phyloP scores from a whole-genome alignment of 139 green algal genomes.

The Chlorella sp. region DNA sequence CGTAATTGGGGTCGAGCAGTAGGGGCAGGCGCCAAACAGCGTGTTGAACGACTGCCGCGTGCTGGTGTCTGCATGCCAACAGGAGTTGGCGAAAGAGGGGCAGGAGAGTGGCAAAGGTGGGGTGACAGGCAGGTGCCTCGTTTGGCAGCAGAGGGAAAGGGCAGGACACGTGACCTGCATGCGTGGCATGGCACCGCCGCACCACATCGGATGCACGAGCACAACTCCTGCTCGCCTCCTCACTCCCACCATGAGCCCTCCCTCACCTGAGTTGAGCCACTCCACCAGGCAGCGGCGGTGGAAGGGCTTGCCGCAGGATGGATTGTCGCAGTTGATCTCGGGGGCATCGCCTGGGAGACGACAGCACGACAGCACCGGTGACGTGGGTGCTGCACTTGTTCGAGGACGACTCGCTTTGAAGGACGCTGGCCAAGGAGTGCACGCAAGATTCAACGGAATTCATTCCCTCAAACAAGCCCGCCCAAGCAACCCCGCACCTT shows the following conservation, averaged over 20 bases:
- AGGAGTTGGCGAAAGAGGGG: background rate
- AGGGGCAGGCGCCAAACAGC: slow-evolving; percentile 65
- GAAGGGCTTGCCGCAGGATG: slow-evolving; percentile 44
- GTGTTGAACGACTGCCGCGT: slow-evolving; percentile 55
- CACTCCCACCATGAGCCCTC: no score
- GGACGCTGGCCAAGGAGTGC: no score
- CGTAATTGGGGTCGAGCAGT: slow-evolving; percentile 54
- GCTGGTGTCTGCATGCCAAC: slow-evolving; percentile 19
- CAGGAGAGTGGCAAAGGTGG: background rate
- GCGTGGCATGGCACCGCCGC: no score
- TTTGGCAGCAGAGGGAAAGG: background rate
- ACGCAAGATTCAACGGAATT: no score
- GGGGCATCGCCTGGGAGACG: slow-evolving; percentile 36
- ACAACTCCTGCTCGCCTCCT: no score
- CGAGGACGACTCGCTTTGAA: no score
- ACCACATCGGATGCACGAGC: no score
- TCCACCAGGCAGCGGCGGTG: slow-evolving; percentile 38
- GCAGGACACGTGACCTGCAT: no score
- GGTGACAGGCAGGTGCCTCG: background rate
- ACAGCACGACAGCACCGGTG: no score
- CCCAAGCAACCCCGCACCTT: slow-evolving; percentile 6
- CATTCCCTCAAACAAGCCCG: no score
- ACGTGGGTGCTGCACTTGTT: no score
- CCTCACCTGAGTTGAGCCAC: slow-evolving; percentile 34
- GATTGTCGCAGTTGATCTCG: slow-evolving; percentile 43